These are phyloP conservation scores for Salix suchowensis DNA, from an alignment of 345 rosid genomes.

Conservation along the genomic window DNA sequence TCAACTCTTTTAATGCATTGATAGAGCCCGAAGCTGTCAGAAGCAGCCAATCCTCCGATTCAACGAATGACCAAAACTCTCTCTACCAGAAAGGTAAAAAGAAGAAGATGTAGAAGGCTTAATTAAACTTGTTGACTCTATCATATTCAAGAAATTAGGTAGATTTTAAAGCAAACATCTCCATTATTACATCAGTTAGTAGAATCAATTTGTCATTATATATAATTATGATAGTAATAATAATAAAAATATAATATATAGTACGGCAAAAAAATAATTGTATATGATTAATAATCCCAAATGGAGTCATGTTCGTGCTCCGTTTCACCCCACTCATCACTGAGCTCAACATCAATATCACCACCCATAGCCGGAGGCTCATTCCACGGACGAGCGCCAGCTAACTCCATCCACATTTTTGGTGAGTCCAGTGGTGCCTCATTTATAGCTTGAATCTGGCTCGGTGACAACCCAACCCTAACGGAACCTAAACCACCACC, in stretches of 20 bases:
- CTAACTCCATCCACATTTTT: constrained; percentile 56
- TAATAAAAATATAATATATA: too few relatives aligned
- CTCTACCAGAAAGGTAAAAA: neutral
- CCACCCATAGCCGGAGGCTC: constrained; percentile 10
- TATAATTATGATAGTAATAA: neutral
- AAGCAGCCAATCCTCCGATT: too few relatives aligned
- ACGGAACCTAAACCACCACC: constrained; percentile 26
- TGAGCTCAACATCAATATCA: constrained; percentile 2
- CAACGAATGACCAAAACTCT: neutral
- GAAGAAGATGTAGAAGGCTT: too few relatives aligned
- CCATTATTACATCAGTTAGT: neutral
- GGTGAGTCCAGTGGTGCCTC: constrained; percentile 78
- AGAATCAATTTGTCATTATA: neutral
- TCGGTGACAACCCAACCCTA: constrained; percentile 56
- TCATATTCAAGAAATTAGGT: neutral
- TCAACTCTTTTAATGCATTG: neutral
- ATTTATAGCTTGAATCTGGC: constrained; percentile 76
- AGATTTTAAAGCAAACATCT: neutral
- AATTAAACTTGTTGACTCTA: neutral
- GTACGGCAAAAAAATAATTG: neutral
- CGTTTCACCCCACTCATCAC: constrained; percentile 12
- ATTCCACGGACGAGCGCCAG: constrained; percentile 14
- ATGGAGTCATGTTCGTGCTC: constrained; percentile 26
- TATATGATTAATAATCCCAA: constrained; percentile 31
- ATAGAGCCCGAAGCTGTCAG: neutral